Percentiles rank a stretch among this genome's conserved stretches.
These are phyloP conservation scores for Penicillium diatomitis DNA, from an alignment of 495 filamentous ascomycete species.

Conservation along the genomic window DNA sequence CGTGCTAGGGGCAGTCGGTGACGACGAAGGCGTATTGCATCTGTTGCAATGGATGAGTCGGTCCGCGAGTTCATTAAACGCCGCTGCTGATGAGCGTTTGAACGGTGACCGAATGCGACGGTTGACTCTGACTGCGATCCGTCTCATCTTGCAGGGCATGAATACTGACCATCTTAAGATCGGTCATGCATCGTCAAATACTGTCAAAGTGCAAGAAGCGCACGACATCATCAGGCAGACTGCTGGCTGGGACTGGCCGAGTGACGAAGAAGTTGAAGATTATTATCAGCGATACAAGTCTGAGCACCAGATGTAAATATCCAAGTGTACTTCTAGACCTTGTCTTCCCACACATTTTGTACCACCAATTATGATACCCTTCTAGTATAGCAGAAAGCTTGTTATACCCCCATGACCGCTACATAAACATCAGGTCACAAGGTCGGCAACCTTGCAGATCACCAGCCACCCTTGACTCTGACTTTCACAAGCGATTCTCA, in stretches of 20 bases:
- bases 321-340: slow-evolving; percentile 16
- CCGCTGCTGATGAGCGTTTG: slow-evolving; percentile 26
- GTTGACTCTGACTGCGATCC: slow-evolving; percentile 41
- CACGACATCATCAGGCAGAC: slow-evolving; percentile 38
- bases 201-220: slow-evolving; percentile 22
- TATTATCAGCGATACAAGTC: slow-evolving; percentile 24
- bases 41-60: slow-evolving; percentile 46
- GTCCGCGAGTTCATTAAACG: slow-evolving; percentile 26
- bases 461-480: too few relatives aligned
- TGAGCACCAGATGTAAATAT: background rate
- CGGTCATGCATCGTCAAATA: slow-evolving; percentile 14
- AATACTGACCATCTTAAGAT: background rate
- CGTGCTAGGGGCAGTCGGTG: slow-evolving; percentile 39
- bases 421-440: background rate
- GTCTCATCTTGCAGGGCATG: slow-evolving; percentile 43
- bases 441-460: too few relatives aligned
- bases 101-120: slow-evolving; percentile 40
- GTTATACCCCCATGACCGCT: background rate
- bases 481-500: too few relatives aligned
- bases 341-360: slow-evolving; percentile 1
- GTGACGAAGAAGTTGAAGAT: slow-evolving; percentile 38
- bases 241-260: slow-evolving; percentile 46
- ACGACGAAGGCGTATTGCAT: slow-evolving; percentile 40
- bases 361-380: slow-evolving; percentile 12
- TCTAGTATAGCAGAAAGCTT: background rate